Evolutionary conservation across 176 grass and related monocot genomes (phyloP), one percentile per base, ranked within the genome.

Genomic region (Lolium rigidum): DNA sequence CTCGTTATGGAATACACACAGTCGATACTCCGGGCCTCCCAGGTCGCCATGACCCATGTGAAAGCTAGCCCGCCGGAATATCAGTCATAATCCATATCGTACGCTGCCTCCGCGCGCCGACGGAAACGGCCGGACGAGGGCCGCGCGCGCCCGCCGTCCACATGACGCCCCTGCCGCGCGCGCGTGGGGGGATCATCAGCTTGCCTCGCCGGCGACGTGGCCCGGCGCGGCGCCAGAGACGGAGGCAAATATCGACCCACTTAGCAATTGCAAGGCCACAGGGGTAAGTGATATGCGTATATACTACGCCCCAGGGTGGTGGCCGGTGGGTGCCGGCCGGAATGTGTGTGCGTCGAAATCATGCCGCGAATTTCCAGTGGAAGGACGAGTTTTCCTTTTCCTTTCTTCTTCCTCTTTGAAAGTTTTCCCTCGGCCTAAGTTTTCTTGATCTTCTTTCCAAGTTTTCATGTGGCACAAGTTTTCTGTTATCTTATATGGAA

Each of bases 21-120:
- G 0, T 37, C 20, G 17, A 22, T 70, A 22, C 41, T 59, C 81
- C 21, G 52, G 51, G 54, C 4, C 15, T 48, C 68, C 15, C 39
- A 59, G 4, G 39, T 74, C 55, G 69, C 68, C 54, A 20, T 74
- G 38, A 48, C 70, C 81, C 82, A 84, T 62, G 82, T 74, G 69
- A 84, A 74, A 28, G 70, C 41, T 31, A 51, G 72, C 72, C 22
- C 22, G 72, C 47, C 72, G 77, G 77, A 79, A 79, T 79, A 47
- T 62, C 8, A 35, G 31, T 35, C 31, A 7, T 35, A 21, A 9
- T 74, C 71, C 7, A 6, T 13, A 7, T 59, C 22, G 58, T 7
- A 2, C 7, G 58, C 58, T 62, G 10, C 22, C 4, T 13, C 41
- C 6, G 61, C 70, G 70, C 51, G 51, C 49, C 54, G 35, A 76